Base-by-base conservation (phyloP, 2,329 filamentous ascomycete species). In the Colletotrichum simmondsii region DNA sequence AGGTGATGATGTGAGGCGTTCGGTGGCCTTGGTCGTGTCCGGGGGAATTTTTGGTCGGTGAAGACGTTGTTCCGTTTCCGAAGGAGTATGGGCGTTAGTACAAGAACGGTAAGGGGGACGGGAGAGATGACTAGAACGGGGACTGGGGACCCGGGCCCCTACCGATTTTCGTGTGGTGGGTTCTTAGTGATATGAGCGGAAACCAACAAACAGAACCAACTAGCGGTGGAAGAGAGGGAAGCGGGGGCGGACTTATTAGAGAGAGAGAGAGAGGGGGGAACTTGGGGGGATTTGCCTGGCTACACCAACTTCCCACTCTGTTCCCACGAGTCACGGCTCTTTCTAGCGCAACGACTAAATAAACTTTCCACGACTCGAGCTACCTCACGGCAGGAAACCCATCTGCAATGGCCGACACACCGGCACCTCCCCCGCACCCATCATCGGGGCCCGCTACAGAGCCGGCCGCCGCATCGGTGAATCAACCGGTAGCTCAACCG, bases 41-140 rank as follows among this genome's bases (percentile, higher is more conserved):
- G 24, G 60, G 35, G 65, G 66, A 72, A 72, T 65, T 72, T 72
- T 72, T 65, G 66, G 60, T 52, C 71, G 71, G 71, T 37, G 4
- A 1, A 2, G 2, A 10, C 7, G 59, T 54, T 69, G 7, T 69
- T n/a, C 42, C 46, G 65, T 2, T 24, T 30, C 65, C 46, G 57
- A 42, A 3, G 5, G 0, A 3, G 4, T 6, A 4, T 37, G 0
- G 35, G 35, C 14, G 5, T 14, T 42, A 42, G 35, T 42, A 42
- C 35, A 2, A 16, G 35, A 42, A 42, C 14, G 35, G 35, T 16
- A 42, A 42, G 35, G 35, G 0, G 8, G 1, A 16, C 35, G 35
- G 35, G 16, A 1, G 35, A 42, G 35, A 42, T 42, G 35, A 16
- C 35, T 42, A 2, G 12, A 42, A 42, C 35, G 35, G 35, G 35